Percentiles rank a stretch among this genome's conserved stretches.
These are phyloP conservation scores for Talaromyces sp. DNA, from an alignment of 2,329 filamentous ascomycete species.

Conservation along the genomic window DNA sequence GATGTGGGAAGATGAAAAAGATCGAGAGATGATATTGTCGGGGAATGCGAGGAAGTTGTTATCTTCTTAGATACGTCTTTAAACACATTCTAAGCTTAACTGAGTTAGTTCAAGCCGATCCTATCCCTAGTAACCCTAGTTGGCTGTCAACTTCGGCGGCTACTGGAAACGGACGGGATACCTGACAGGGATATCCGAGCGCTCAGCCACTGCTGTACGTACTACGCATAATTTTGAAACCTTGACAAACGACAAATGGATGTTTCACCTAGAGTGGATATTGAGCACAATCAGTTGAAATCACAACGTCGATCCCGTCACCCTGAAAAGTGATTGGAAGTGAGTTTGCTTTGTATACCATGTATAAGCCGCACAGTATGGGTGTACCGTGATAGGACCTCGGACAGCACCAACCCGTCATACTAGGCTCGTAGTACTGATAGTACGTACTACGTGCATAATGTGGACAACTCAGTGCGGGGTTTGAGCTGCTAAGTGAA, in stretches of 20 bases:
- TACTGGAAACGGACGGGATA: neutral
- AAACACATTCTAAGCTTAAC: too few species aligned
- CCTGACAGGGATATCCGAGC: neutral
- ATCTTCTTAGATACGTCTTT: neutral
- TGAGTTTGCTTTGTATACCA: neutral
- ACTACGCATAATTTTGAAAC: neutral
- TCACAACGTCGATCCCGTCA: neutral
- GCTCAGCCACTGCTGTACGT: neutral
- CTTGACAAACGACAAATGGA: neutral
- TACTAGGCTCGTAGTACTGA: neutral
- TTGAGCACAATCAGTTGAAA: neutral
- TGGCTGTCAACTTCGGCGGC: neutral
- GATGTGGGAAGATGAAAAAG: neutral
- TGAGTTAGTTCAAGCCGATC: too few species aligned
- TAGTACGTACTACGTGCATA: neutral
- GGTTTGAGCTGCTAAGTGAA: neutral
- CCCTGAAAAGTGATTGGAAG: neutral
- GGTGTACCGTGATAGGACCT: neutral
- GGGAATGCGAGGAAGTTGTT: constrained; percentile 1
- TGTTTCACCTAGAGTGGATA: neutral
- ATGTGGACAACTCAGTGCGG: neutral
- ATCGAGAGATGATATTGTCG: neutral
- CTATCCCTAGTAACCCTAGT: neutral
- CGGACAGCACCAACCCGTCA: neutral
- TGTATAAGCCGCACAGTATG: neutral